Base-by-base conservation (phyloP, 495 filamentous ascomycete genomes). In the Xylaria venustula region DNA sequence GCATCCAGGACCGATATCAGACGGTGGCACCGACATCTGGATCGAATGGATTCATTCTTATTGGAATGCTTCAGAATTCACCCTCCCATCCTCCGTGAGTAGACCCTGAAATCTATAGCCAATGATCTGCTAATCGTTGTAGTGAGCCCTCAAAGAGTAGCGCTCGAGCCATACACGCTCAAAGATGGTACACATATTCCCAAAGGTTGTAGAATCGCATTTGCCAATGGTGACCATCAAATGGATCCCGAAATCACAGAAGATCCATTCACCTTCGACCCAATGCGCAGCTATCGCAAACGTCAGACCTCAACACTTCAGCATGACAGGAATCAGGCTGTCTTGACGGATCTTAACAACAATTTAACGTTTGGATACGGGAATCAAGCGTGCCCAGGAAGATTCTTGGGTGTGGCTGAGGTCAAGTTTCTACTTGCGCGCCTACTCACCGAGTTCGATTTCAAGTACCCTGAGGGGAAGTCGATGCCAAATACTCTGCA, bases 141-240 rank as follows among this genome's bases (percentile, higher is more conserved):
- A 49, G 55, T 58, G 15, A 26, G 26, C n/a, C 56, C 56, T 9
- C 56, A 59, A 23, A 37, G 56, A 51, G 36, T 40, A 19, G 56
- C 56, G 7, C 17, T 49, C 3, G 28, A 51, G 30, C 14, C 30
- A 23, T 37, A 36, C 2, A 53, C 50, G 7, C 19, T 53, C 3
- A 22, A 26, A 0, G 50, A 53, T n/a, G 50, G 50, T 1, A 53
- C 50, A 26, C 34, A 26, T n/a, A 53, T 53, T 4, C 32, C 32
- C 5, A 41, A 40, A 25, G 50, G 50, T 0, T 23, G 26, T 1
- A 40, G 50, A 17, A 41, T 53, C 14, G n/a, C 50, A 2, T 53
- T n/a, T n/a, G 32, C 50, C 12, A 23, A 23, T 7, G 19, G 11
- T 4, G 20, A 53, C 2, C 19, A 41, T 4, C 30, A 23, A 3